These are phyloP conservation scores for Dovyalis caffra DNA, from an alignment of 345 rosid genomes.

Conservation along the genomic window DNA sequence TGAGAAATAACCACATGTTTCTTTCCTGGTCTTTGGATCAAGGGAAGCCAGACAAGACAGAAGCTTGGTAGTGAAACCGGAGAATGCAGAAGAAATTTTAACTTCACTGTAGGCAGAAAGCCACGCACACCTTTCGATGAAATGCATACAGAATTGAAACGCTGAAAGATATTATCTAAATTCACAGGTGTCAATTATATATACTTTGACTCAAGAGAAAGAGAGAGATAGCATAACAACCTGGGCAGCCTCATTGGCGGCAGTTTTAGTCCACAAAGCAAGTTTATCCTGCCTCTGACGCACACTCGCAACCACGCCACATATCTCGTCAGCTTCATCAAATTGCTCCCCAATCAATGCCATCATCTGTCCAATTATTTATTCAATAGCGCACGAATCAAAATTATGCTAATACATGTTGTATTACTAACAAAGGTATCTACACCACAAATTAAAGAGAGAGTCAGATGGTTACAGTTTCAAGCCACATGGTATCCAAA, in stretches of 20 bases:
- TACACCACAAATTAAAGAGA: not conserved
- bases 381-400: not conserved
- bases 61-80: not conserved
- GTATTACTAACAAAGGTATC: not conserved
- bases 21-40: not conserved
- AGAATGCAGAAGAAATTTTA: not conserved
- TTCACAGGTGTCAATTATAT: not conserved
- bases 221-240: conserved; percentile 23
- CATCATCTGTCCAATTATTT: conserved; percentile 57
- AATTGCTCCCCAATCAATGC: conserved; percentile 95
- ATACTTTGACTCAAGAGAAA: not conserved
- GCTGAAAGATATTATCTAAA: not conserved
- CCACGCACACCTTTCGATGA: not conserved
- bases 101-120: not conserved
- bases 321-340: conserved; percentile 84
- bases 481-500: conserved; percentile 80
- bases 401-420: not conserved
- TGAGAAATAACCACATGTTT: not conserved
- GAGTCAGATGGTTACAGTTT: conserved; percentile 51
- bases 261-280: conserved; percentile 86
- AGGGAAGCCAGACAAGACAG: not conserved
- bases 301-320: conserved; percentile 89
- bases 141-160: not conserved
- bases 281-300: conserved; percentile 86
- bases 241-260: conserved; percentile 91